Evolutionary conservation across 108 stramenopile species (phyloP).

Genomic region (Discostella stelligeroides): DNA sequence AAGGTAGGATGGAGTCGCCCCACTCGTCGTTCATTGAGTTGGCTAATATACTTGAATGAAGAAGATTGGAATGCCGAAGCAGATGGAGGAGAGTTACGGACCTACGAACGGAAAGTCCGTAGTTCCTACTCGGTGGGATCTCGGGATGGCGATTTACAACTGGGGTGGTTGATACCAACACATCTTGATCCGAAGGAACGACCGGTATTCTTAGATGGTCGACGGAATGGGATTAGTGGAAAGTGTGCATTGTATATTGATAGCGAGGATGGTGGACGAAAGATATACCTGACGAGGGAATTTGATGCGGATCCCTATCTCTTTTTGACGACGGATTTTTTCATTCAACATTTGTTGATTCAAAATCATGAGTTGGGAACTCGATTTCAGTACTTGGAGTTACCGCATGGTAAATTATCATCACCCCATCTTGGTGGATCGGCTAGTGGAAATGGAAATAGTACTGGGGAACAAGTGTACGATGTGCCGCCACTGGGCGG

Average conservation of each 20-base stretch:
- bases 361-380: conserved; percentile 19
- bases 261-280: conserved; percentile 15
- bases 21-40: conserved; percentile 59
- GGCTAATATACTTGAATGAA: conserved; percentile 73
- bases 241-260: conserved; percentile 58
- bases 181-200: conserved; percentile 47
- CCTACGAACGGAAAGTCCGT: conserved; percentile 42
- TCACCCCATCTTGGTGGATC: not conserved
- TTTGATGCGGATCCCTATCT: conserved; percentile 59
- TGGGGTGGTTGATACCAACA: conserved; percentile 63
- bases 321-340: conserved; percentile 47
- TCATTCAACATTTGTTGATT: conserved; percentile 24
- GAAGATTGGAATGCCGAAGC: conserved; percentile 51
- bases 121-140: conserved; percentile 30
- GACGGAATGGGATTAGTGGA: conserved; percentile 43
- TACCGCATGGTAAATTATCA: conserved; percentile 46
- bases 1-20: conserved; percentile 53
- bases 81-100: conserved; percentile 57
- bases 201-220: conserved; percentile 66
- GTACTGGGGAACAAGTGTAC: conserved; percentile 22
- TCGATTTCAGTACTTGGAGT: conserved; percentile 56
- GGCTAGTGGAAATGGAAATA: conserved; percentile 9
- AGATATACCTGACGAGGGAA: conserved; percentile 48
- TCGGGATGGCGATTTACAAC: conserved; percentile 62
- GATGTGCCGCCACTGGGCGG: conserved; percentile 54